Base-by-base conservation (phyloP, 2,329 filamentous ascomycete species). In the Hypoxylon sp. region DNA sequence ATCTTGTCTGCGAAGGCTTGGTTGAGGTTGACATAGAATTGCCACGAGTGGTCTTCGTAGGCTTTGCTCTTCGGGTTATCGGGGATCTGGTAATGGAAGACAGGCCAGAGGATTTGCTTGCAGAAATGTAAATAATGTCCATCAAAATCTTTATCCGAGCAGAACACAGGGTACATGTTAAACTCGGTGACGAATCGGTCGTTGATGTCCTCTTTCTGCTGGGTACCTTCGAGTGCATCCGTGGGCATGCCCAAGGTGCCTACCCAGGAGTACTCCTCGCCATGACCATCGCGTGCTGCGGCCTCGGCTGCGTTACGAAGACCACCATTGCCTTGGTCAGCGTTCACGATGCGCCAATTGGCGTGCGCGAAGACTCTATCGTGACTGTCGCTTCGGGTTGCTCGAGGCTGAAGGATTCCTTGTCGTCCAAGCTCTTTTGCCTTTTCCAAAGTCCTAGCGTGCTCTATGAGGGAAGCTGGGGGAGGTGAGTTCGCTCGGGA, bases 31-130 rank as follows among this genome's bases (percentile, higher is more conserved):
- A 94, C 92, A 75, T 98, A 98, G 83, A 93, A 97, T 73, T 94
- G 88, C 93, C 94, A 98, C 0, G 94, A 98, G 80, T 98, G 94
- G 74, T 98, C 95, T 79, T 97, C 92, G 79, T 97, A 98, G 0
- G 95, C 95, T 80, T 98, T 98, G 88, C 94, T 98, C 85, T 97
- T 97, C 27, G 95, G 95, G 77, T 97, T 97, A 78, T 98, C 96
- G 0, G 95, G 96, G 66, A 98, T 97, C 80, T 98, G 94, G 79
- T 98, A 98, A 81, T 98, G 94, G 80, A 98, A 97, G 67, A 98
- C 94, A 0, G 95, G 95, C 95, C 95, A 98, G 6, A 98, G 85
- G 61, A 98, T 97, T 77, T 95, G 93, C 83, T 98, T 98, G 89
- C 94, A 98, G 79, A 96, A 98, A 80, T 98, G 94, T 11, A 91